phyloP scores from a whole-genome alignment of 306 rosid genomes.

The Neltuma alba region DNA sequence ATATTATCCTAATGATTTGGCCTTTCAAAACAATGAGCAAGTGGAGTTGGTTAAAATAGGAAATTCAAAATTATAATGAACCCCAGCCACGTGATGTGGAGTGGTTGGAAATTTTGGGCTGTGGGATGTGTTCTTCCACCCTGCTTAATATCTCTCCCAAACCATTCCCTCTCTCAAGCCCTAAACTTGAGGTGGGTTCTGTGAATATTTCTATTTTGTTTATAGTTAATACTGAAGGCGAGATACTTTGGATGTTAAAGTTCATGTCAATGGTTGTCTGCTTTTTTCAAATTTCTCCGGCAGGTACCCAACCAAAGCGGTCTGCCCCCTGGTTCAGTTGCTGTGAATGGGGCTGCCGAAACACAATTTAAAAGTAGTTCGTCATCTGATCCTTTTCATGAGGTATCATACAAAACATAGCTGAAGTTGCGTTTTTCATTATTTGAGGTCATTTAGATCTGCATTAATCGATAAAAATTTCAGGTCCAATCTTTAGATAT shows the following conservation, averaged over 20 bases:
- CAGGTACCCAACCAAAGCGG: constrained; percentile 79
- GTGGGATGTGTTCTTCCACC: background rate
- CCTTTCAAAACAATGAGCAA: background rate
- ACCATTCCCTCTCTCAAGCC: background rate
- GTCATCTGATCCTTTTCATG: constrained; percentile 49
- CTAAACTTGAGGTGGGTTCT: background rate
- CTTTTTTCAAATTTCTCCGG: constrained; percentile 15
- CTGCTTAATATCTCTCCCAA: background rate
- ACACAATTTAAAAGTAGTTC: constrained; percentile 59
- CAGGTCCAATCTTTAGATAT: constrained; percentile 83
- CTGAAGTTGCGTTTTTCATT: constrained; percentile 35
- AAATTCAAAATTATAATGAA: too few species aligned
- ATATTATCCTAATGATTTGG: background rate
- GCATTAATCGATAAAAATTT: constrained; percentile 33
- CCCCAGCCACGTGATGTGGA: background rate
- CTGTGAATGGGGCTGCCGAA: constrained; percentile 58
- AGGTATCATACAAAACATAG: constrained; percentile 51
- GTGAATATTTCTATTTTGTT: constrained; percentile 24
- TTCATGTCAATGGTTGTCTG: constrained; percentile 21
- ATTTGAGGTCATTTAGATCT: constrained; percentile 33
- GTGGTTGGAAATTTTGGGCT: background rate
- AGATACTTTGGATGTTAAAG: constrained; percentile 33
- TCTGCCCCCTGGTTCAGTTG: constrained; percentile 76
- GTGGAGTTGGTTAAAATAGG: background rate
- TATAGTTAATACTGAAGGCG: constrained; percentile 32